phyloP scores from a whole-genome alignment of 2,329 filamentous ascomycete species.

The Nigrograna mackinnonii region DNA sequence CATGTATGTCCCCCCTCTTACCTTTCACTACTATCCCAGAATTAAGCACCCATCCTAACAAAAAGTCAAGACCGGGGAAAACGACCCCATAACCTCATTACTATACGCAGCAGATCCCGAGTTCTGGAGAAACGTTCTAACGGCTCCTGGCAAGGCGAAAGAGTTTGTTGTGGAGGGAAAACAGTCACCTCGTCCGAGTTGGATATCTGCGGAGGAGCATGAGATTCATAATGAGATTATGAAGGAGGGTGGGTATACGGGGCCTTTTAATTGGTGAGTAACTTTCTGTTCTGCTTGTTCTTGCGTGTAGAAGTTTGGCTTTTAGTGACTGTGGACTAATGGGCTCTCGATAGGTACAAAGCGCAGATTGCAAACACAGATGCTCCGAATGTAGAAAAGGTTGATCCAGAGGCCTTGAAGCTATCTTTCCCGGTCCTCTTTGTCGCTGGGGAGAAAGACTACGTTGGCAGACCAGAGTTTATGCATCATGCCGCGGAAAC shows the following conservation, averaged over 20 bases:
- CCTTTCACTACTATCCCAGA: neutral
- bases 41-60: neutral
- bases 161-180: neutral
- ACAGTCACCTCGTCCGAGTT: neutral
- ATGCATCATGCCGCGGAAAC: neutral
- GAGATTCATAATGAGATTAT: conserved; percentile 1
- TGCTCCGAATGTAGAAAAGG: neutral
- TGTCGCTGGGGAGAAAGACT: conserved; percentile 4
- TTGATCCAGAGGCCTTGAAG: conserved; percentile 1
- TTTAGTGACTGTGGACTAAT: neutral
- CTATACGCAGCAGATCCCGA: neutral
- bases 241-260: conserved; percentile 2
- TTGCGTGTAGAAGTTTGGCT: neutral
- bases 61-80: neutral
- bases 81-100: neutral
- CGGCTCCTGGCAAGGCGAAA: conserved; percentile 1
- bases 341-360: conserved; percentile 6
- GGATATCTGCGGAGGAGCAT: conserved; percentile 1
- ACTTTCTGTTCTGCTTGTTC: neutral
- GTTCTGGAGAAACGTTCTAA: conserved; percentile 1
- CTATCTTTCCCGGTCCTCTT: conserved; percentile 3
- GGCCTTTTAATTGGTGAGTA: conserved; percentile 5
- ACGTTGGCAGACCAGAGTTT: conserved; percentile 1
- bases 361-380: conserved; percentile 3
- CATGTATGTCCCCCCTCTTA: neutral